A percentile compares a stretch with the other conserved stretches of the same genome.
Evolutionary conservation across 2,329 filamentous ascomycete genomes (phyloP).

Genomic region (Helicocarpus griseus): DNA sequence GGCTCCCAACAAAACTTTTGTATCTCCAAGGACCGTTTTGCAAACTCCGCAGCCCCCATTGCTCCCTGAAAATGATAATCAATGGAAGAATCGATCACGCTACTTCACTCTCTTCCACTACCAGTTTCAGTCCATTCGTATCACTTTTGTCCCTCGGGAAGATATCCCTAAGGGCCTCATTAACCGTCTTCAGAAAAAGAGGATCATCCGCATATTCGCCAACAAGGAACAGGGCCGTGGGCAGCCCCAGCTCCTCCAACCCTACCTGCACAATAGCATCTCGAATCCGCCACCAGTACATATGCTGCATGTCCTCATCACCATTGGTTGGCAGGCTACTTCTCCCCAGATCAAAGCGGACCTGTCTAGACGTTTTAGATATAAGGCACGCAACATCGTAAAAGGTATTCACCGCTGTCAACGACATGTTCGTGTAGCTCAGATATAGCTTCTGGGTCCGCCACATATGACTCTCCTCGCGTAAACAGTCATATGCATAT

Average conservation of each 20-base stretch:
- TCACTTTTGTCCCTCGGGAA: background rate
- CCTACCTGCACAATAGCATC: background rate
- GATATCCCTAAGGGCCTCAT: background rate
- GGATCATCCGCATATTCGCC: background rate
- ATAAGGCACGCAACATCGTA: background rate
- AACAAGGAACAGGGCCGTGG: background rate
- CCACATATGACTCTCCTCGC: background rate
- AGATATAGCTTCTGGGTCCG: background rate
- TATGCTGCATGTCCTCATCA: background rate
- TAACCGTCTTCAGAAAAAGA: background rate
- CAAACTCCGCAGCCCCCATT: background rate
- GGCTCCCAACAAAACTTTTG: background rate
- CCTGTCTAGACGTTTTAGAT: background rate
- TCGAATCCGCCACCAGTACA: background rate
- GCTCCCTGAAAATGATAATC: background rate
- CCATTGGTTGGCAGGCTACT: background rate
- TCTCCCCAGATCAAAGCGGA: background rate
- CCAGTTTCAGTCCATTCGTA: background rate
- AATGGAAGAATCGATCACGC: background rate
- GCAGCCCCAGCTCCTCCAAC: background rate
- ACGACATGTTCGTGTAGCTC: background rate
- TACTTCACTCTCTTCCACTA: background rate
- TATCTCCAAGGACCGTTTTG: background rate
- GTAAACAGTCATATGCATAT: background rate
- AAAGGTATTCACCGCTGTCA: background rate